Evolutionary conservation across 495 filamentous ascomycete genomes (phyloP).

Genomic region (Thozetella sp.): DNA sequence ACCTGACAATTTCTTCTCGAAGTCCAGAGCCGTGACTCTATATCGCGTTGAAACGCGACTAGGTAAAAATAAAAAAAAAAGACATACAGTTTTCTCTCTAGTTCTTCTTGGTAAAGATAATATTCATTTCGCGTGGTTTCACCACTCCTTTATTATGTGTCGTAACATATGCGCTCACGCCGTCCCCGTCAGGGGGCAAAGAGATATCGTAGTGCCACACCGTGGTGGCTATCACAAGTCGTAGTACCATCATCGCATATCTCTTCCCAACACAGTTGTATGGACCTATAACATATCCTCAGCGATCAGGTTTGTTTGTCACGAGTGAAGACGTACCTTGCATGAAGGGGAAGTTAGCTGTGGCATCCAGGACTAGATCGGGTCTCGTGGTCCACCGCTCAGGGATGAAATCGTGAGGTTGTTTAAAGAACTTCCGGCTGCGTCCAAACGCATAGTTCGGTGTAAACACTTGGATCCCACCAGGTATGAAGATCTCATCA

Average conservation of each 20-base stretch:
- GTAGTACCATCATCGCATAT: neutral
- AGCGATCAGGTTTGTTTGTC: neutral
- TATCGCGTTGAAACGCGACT: too few relatives aligned
- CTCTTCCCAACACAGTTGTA: slow-evolving; percentile 1
- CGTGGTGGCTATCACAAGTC: neutral
- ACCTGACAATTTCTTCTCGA: too few relatives aligned
- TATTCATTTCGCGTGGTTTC: neutral
- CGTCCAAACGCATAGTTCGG: neutral
- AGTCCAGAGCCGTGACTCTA: too few relatives aligned
- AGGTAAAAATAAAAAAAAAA: too few relatives aligned
- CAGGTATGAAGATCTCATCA: neutral
- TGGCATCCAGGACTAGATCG: neutral
- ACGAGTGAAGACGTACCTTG: neutral
- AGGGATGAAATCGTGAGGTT: neutral
- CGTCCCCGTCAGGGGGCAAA: neutral
- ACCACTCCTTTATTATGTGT: neutral
- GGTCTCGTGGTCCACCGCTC: neutral
- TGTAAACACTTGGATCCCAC: neutral
- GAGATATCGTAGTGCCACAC: neutral
- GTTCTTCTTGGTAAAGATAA: neutral
- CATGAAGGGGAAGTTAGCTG: neutral
- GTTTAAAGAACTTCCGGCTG: neutral
- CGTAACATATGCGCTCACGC: neutral
- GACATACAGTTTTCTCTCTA: too few relatives aligned
- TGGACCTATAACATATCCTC: neutral